These are phyloP conservation scores for Verticillium nubilum DNA, from an alignment of 2,329 filamentous ascomycete species.

Conservation along the genomic window DNA sequence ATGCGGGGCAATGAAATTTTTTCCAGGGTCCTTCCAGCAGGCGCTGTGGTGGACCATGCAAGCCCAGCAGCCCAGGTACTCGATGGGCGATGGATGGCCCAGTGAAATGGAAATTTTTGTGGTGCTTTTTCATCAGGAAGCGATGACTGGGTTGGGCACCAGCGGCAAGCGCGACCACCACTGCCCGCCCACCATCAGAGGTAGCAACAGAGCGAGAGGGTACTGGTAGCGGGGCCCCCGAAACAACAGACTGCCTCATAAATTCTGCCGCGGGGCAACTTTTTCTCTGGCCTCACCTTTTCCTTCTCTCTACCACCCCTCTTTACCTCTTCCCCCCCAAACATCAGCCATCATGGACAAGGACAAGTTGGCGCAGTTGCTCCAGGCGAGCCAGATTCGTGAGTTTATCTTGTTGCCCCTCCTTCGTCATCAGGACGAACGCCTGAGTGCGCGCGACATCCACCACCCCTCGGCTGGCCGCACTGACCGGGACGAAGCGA, in stretches of 20 bases:
- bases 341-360: constrained; percentile 31
- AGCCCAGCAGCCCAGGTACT: not conserved
- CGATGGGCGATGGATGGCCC: not conserved
- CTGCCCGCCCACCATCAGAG: not conserved
- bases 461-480: not conserved
- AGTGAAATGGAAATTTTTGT: not conserved
- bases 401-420: not conserved
- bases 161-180: not conserved
- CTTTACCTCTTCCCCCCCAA: constrained; percentile 4
- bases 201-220: too few relatives aligned
- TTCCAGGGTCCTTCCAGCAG: not conserved
- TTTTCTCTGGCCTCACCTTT: constrained; percentile 8
- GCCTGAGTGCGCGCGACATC: not conserved
- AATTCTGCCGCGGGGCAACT: not conserved
- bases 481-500: not conserved
- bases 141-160: not conserved
- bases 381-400: constrained; percentile 81
- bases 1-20: not conserved
- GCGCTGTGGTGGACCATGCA: not conserved
- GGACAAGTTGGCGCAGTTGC: constrained; percentile 77
- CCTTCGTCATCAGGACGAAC: not conserved
- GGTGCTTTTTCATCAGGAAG: not conserved
- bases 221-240: not conserved
- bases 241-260: not conserved
- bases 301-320: not conserved